phyloP scores from a whole-genome alignment of 2,329 filamentous ascomycete genomes.

The Colletotrichum orchidophilum region DNA sequence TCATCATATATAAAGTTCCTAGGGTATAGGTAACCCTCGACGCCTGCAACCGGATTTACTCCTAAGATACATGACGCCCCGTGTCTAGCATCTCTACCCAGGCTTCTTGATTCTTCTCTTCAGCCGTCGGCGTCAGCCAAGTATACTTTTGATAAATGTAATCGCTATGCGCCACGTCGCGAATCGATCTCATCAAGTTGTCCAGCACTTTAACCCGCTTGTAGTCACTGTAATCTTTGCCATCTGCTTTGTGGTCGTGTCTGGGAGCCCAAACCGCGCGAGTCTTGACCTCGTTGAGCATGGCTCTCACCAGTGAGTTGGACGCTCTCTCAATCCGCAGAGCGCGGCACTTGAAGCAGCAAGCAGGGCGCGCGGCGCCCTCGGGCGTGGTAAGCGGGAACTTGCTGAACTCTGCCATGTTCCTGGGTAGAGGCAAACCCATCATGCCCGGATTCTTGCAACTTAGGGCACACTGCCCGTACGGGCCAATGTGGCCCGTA shows the following conservation, averaged over 20 bases:
- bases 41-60: too few relatives aligned
- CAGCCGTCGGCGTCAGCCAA: not conserved
- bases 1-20: too few relatives aligned
- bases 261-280: constrained; percentile 10
- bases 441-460: constrained; percentile 4
- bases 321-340: constrained; percentile 12
- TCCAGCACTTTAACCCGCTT: constrained; percentile 23
- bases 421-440: constrained; percentile 8
- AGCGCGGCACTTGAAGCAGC: constrained; percentile 21
- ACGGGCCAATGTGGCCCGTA: constrained; percentile 12
- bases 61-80: not conserved
- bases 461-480: constrained; percentile 5
- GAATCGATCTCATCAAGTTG: not conserved
- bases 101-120: not conserved
- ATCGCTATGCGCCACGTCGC: not conserved
- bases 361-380: constrained; percentile 14
- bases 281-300: constrained; percentile 18
- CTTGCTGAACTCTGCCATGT: constrained; percentile 3
- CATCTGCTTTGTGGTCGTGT: not conserved
- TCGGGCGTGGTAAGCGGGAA: constrained; percentile 27
- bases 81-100: not conserved
- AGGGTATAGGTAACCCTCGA: too few relatives aligned
- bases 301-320: not conserved
- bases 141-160: not conserved
- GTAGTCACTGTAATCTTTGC: not conserved